Percentiles rank a stretch among this genome's conserved stretches.
phyloP scores from a whole-genome alignment of 2,329 filamentous ascomycete genomes.

The Beauveria caledonica region DNA sequence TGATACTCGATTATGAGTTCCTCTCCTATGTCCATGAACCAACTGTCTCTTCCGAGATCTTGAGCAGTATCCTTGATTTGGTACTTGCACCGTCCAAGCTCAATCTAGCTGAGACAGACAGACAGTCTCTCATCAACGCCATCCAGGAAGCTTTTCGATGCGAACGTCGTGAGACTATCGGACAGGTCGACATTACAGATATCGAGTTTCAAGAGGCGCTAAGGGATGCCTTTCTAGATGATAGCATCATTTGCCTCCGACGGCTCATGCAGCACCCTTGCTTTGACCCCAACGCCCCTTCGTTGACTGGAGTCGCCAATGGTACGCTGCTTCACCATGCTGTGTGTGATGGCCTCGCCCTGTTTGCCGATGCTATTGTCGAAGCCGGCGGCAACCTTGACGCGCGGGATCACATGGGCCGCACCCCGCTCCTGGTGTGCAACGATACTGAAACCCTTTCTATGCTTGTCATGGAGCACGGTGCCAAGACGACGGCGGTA shows the following conservation, averaged over 20 bases:
- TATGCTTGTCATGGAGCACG: slow-evolving; percentile 20
- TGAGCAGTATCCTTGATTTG: slow-evolving; percentile 7
- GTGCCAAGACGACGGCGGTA: slow-evolving; percentile 20
- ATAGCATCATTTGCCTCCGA: slow-evolving; percentile 17
- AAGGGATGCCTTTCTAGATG: slow-evolving; percentile 20
- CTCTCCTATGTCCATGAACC: background rate
- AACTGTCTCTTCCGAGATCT: background rate
- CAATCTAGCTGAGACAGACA: background rate
- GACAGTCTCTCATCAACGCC: background rate
- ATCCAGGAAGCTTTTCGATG: background rate
- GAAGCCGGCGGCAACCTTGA: slow-evolving; percentile 21
- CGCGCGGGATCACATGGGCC: slow-evolving; percentile 20
- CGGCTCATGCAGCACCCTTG: slow-evolving; percentile 22
- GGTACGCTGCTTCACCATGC: slow-evolving; percentile 26
- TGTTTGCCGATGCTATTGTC: slow-evolving; percentile 22
- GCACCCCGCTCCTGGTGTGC: slow-evolving; percentile 28
- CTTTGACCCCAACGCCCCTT: slow-evolving; percentile 22
- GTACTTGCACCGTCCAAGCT: slow-evolving; percentile 8
- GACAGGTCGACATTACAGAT: slow-evolving; percentile 14
- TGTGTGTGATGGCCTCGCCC: slow-evolving; percentile 17
- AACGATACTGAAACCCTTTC: slow-evolving; percentile 21
- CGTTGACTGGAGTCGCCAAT: slow-evolving; percentile 7
- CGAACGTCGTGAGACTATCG: background rate
- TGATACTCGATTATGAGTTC: slow-evolving; percentile 7
- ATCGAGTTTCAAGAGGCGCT: slow-evolving; percentile 17